Evolutionary conservation across 306 rosid genomes (phyloP).

Genomic region (Vachellia pachyceras): DNA sequence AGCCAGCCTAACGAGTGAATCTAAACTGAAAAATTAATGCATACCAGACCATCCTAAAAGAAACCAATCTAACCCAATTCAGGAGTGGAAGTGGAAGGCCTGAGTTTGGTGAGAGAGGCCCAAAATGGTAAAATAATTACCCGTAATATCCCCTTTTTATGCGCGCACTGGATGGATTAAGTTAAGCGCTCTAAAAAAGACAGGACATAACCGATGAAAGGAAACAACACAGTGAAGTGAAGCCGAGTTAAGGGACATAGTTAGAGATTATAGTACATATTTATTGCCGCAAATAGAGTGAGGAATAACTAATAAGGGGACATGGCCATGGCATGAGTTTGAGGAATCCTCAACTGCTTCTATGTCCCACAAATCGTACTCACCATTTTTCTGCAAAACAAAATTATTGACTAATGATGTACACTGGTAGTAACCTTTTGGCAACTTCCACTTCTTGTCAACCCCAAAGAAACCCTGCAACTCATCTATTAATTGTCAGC

Average conservation of each 20-base stretch:
- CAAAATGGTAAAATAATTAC: neutral
- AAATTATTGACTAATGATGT: neutral
- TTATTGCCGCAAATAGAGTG: neutral
- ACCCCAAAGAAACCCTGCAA: conserved; percentile 23
- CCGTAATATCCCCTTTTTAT: neutral
- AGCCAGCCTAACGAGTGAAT: neutral
- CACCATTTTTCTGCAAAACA: conserved; percentile 21
- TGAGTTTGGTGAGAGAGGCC: conserved; percentile 18
- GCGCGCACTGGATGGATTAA: neutral
- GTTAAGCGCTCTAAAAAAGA: neutral
- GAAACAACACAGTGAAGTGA: neutral
- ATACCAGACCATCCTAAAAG: neutral
- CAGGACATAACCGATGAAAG: conserved; percentile 4
- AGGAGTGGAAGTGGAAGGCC: conserved; percentile 3
- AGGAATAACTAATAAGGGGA: conserved; percentile 36
- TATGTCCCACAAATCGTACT: conserved; percentile 33
- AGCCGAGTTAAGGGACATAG: conserved; percentile 9
- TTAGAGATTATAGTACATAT: conserved; percentile 25
- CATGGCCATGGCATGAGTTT: conserved; percentile 10
- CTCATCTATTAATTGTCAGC: neutral
- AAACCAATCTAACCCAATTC: neutral
- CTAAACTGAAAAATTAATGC: conserved; percentile 8
- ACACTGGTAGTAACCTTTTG: neutral
- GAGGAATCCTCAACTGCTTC: conserved; percentile 27
- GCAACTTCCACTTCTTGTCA: conserved; percentile 14